A percentile compares a stretch with the other conserved stretches of the same genome.
Evolutionary conservation across 345 rosid species (phyloP).

Genomic region (Eucalyptus cladocalyx): DNA sequence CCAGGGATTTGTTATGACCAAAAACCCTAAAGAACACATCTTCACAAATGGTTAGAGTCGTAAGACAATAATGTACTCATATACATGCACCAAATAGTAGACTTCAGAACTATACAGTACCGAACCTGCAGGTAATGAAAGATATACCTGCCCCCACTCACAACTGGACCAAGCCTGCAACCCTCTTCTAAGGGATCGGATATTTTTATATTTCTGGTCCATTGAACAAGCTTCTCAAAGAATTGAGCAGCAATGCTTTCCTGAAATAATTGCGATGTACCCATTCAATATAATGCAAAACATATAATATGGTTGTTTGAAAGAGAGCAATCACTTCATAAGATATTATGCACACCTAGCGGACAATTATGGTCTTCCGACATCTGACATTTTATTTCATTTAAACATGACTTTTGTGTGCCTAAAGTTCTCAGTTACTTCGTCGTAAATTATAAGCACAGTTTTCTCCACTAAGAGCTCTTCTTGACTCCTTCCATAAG

Average conservation of each 20-base stretch:
- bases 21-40: background rate
- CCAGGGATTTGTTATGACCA: background rate
- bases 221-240: constrained; percentile 61
- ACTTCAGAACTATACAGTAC: background rate
- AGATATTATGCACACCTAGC: background rate
- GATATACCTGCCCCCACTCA: constrained; percentile 79
- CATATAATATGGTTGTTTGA: too few species aligned
- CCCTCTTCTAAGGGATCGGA: constrained; percentile 93
- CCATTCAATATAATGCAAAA: background rate
- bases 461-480: background rate
- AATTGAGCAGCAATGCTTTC: constrained; percentile 69
- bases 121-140: background rate
- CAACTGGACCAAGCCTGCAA: constrained; percentile 92
- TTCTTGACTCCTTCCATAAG: background rate
- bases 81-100: background rate
- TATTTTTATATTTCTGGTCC: constrained; percentile 78
- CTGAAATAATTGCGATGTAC: constrained; percentile 7
- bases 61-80: background rate
- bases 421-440: background rate
- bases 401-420: background rate
- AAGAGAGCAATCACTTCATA: background rate
- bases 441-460: background rate
- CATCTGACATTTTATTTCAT: background rate
- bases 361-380: background rate
- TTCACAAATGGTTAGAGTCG: background rate